Evolutionary conservation across 225 moss, liverwort and hornwort species (phyloP).

Genomic region (Bryum argenteum): DNA sequence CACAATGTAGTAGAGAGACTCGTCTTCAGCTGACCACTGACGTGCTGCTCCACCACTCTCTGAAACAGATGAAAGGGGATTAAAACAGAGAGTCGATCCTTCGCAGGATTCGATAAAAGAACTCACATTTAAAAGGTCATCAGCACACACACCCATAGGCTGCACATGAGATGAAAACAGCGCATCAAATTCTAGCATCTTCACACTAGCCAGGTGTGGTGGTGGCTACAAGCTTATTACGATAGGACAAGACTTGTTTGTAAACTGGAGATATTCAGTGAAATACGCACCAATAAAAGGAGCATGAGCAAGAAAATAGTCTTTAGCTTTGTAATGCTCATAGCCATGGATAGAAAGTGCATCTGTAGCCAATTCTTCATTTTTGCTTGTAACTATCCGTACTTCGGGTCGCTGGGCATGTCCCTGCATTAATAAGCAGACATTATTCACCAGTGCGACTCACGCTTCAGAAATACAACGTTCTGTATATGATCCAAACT

Average conservation of each 20-base stretch:
- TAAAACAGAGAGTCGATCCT: neutral
- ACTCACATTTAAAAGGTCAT: neutral
- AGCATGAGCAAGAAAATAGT: slow-evolving; percentile 90
- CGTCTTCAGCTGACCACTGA: slow-evolving; percentile 88
- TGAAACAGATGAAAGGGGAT: slow-evolving; percentile 32
- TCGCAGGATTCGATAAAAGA: slow-evolving; percentile 2
- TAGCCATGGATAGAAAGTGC: slow-evolving; percentile 93
- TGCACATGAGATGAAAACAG: slow-evolving; percentile 17
- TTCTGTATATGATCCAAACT: neutral
- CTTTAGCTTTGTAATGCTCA: slow-evolving; percentile 96
- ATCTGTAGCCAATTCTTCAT: slow-evolving; percentile 94
- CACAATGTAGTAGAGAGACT: slow-evolving; percentile 88
- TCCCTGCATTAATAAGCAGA: slow-evolving; percentile 55
- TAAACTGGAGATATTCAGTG: slow-evolving; percentile 8
- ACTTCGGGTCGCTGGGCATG: slow-evolving; percentile 95
- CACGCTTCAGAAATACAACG: neutral
- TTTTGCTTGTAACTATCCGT: slow-evolving; percentile 82
- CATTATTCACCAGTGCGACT: neutral
- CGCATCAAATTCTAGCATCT: slow-evolving; percentile 5
- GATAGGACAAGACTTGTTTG: slow-evolving; percentile 13
- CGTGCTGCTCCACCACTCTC: slow-evolving; percentile 80
- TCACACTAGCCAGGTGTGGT: slow-evolving; percentile 1
- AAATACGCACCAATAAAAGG: slow-evolving; percentile 74
- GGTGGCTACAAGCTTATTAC: slow-evolving; percentile 15
- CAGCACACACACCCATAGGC: slow-evolving; percentile 9